phyloP scores from a whole-genome alignment of 2,329 filamentous ascomycete genomes.

The Botrytis byssoidea region DNA sequence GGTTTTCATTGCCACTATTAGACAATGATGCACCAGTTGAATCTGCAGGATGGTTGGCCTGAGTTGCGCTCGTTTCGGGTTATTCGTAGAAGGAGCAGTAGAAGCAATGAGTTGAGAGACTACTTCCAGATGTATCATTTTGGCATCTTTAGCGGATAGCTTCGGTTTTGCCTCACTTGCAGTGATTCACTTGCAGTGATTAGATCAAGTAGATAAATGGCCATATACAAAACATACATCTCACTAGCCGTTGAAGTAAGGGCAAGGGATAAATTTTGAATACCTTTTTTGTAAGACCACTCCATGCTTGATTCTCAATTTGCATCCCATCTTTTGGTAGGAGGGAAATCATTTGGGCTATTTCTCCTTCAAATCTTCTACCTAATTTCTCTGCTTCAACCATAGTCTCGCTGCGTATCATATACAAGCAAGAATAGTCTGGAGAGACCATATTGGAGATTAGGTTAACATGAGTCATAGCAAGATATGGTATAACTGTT shows the following conservation, averaged over 20 bases:
- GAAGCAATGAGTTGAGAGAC: background rate
- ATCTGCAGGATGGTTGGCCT: background rate
- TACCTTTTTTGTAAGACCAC: background rate
- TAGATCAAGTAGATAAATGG: background rate
- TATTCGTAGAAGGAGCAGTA: too few species aligned
- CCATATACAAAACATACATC: background rate
- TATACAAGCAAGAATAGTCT: slow-evolving; percentile 36
- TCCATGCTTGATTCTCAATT: slow-evolving; percentile 1
- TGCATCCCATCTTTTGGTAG: background rate
- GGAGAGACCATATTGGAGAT: slow-evolving; percentile 33
- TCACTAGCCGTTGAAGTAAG: too few species aligned
- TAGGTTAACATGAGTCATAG: slow-evolving; percentile 39
- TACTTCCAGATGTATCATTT: background rate
- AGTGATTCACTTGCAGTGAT: background rate
- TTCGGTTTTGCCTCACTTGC: background rate
- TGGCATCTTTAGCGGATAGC: background rate
- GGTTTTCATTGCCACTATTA: too few species aligned
- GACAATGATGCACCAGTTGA: background rate
- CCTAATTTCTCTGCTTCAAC: slow-evolving; percentile 21
- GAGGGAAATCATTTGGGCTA: slow-evolving; percentile 5
- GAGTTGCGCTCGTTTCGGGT: background rate
- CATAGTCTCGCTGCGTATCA: slow-evolving; percentile 27
- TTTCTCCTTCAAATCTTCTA: slow-evolving; percentile 8
- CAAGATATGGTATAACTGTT: slow-evolving; percentile 33
- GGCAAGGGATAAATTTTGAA: too few species aligned